Base-by-base conservation (phyloP, 352 stramenopile genomes). In the Pythium oligandrum region DNA sequence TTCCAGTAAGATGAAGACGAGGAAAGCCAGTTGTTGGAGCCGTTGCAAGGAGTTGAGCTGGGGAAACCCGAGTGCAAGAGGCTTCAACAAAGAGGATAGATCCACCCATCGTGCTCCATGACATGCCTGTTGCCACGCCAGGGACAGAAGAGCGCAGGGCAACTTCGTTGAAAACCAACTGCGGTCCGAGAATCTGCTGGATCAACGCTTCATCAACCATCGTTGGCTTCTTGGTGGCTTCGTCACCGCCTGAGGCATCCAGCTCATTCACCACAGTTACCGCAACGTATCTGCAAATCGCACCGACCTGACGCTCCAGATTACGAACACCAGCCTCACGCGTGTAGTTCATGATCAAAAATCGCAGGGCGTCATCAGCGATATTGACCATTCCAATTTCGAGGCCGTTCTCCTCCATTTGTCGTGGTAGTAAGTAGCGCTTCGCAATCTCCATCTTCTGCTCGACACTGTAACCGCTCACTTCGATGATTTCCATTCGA, bases 31-130 rank as follows among this genome's bases (percentile, higher is more conserved):
- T 61, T 9, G 53, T 55, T 8, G 61, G 63, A 32, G 63, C 55
- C 31, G 45, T 65, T 4, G 51, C 44, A 35, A 64, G 45, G 44
- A 71, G 9, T 44, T 61, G 66, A 8, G 63, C 68, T 8, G 57
- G 62, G 2, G 62, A 33, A 0, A 61, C 68, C 11, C 70, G 71
- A 34, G 79, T 87, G 55, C 74, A 88, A 4, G 84, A 90, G n/a
- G 78, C 83, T 55, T 96, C 83, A 39, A 95, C 83, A 56, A 95
- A 95, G 11, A 95, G 63, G 33, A 96, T 91, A 4, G 83, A 86
- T 6, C 83, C 84, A 10, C 83, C 83, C 0, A 79, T 68, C 17
- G 78, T 75, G 37, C 76, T 95, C 81, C 84, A 96, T 10, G 86
- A 91, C 66, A 96, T 88, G 12, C 84, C 84, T 11, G 85, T 95